Percentiles rank a stretch among this genome's conserved stretches.
These are phyloP conservation scores for Scytalidium sp. DNA, from an alignment of 2,329 filamentous ascomycete species.

Conservation along the genomic window DNA sequence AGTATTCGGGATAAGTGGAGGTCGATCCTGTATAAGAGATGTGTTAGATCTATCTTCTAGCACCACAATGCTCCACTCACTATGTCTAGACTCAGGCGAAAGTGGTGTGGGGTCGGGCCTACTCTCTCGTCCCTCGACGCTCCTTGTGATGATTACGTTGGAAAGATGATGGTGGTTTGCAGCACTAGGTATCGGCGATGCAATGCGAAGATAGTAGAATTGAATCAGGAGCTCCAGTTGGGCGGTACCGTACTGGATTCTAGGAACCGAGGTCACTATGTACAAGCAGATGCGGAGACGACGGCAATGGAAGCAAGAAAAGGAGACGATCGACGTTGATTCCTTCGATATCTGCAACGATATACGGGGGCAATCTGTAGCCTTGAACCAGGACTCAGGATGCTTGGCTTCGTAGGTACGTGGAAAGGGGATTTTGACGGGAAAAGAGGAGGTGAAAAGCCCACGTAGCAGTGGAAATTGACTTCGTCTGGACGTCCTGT, in stretches of 20 bases:
- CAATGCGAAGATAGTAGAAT: background rate
- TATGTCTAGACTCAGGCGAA: background rate
- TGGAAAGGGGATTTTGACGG: background rate
- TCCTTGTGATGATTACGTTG: background rate
- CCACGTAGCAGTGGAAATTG: background rate
- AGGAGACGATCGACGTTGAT: background rate
- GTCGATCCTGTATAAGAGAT: background rate
- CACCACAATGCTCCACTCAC: background rate
- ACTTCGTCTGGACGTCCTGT: background rate
- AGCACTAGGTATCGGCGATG: background rate
- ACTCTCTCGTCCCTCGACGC: background rate
- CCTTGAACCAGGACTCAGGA: background rate
- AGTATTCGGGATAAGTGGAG: background rate
- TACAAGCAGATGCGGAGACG: background rate
- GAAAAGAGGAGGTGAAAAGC: background rate
- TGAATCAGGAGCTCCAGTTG: background rate
- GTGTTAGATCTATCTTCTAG: background rate
- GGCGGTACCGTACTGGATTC: background rate
- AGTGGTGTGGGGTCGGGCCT: background rate
- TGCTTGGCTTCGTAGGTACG: background rate
- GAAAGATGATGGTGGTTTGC: background rate
- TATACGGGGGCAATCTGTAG: background rate
- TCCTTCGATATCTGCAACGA: background rate
- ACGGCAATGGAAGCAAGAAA: background rate
- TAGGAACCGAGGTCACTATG: background rate